A percentile compares a stretch with the other conserved stretches of the same genome.
phyloP scores from a whole-genome alignment of 139 green algal genomes.

The Nannochloris sp. region DNA sequence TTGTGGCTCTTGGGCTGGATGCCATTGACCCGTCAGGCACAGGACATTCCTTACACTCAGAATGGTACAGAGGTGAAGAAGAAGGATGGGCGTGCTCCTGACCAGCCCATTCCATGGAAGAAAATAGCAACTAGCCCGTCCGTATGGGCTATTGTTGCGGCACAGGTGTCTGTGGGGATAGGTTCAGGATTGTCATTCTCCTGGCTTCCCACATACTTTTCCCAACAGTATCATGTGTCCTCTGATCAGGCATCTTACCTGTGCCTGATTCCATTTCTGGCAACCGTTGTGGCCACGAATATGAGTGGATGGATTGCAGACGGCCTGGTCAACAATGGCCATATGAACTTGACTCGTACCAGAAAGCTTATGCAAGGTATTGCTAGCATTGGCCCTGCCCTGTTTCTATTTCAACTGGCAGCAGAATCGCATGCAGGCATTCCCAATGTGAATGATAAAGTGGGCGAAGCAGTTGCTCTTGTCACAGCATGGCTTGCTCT shows the following conservation, averaged over 20 bases:
- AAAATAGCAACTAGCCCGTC: constrained; percentile 36
- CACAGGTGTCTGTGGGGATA: constrained; percentile 36
- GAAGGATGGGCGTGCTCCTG: not conserved
- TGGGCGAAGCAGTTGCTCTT: constrained; percentile 35
- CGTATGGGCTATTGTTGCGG: constrained; percentile 38
- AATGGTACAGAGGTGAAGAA: not conserved
- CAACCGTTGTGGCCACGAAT: constrained; percentile 52
- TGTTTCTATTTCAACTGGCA: constrained; percentile 53
- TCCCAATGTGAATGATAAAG: not conserved
- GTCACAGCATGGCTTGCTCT: constrained; percentile 42
- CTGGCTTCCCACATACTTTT: constrained; percentile 70
- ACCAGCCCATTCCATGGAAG: constrained; percentile 46
- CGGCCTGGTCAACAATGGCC: constrained; percentile 52
- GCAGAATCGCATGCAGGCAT: constrained; percentile 4
- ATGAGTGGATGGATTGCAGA: constrained; percentile 55
- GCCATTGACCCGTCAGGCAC: constrained; percentile 15
- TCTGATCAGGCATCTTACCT: constrained; percentile 40
- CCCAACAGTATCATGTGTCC: constrained; percentile 49
- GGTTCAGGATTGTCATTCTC: constrained; percentile 44
- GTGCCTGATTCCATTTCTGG: constrained; percentile 55
- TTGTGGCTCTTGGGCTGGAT: constrained; percentile 51
- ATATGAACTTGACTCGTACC: constrained; percentile 42
- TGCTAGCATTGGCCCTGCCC: constrained; percentile 44
- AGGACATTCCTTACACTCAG: not conserved
- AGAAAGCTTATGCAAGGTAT: constrained; percentile 64